Percentiles rank a stretch among this genome's conserved stretches.
Evolutionary conservation across 2,329 filamentous ascomycete genomes (phyloP).

Genomic region (Ophiostoma australiae): DNA sequence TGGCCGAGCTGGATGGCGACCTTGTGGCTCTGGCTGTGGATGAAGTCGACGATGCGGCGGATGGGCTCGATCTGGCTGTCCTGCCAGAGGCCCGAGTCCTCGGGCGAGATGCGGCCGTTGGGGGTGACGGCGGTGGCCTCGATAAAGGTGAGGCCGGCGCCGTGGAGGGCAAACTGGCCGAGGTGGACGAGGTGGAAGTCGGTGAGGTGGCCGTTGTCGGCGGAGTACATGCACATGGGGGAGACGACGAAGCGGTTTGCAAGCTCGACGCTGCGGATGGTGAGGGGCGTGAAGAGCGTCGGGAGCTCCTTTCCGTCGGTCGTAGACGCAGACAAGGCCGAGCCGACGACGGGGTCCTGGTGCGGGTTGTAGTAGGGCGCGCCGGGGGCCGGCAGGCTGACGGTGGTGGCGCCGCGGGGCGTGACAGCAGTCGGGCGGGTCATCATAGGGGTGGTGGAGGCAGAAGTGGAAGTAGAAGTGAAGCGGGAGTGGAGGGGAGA

Average conservation of each 20-base stretch:
- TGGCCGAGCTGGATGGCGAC: conserved; percentile 78
- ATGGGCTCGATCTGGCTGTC: conserved; percentile 75
- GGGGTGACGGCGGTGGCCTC: conserved; percentile 73
- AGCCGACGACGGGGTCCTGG: conserved; percentile 49
- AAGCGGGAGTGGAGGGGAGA: background rate
- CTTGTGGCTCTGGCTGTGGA: conserved; percentile 71
- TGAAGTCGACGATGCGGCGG: conserved; percentile 67
- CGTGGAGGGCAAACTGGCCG: conserved; percentile 70
- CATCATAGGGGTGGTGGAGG: conserved; percentile 15
- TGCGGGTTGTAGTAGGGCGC: conserved; percentile 52
- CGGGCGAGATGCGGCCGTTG: conserved; percentile 76
- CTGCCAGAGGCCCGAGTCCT: conserved; percentile 76
- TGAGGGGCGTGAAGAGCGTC: conserved; percentile 54
- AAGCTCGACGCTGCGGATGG: conserved; percentile 49
- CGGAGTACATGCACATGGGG: conserved; percentile 59
- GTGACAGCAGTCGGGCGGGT: conserved; percentile 17
- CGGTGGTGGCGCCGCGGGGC: conserved; percentile 19
- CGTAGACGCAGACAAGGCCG: conserved; percentile 34
- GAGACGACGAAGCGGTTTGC: conserved; percentile 55
- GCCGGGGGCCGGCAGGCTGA: conserved; percentile 41
- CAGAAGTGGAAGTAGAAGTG: background rate
- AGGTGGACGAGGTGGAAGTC: conserved; percentile 80
- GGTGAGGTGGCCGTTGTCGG: conserved; percentile 62
- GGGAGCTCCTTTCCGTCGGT: conserved; percentile 33
- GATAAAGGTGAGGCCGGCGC: conserved; percentile 67